Evolutionary conservation across 345 rosid species (phyloP).

Genomic region (Adansonia digitata): DNA sequence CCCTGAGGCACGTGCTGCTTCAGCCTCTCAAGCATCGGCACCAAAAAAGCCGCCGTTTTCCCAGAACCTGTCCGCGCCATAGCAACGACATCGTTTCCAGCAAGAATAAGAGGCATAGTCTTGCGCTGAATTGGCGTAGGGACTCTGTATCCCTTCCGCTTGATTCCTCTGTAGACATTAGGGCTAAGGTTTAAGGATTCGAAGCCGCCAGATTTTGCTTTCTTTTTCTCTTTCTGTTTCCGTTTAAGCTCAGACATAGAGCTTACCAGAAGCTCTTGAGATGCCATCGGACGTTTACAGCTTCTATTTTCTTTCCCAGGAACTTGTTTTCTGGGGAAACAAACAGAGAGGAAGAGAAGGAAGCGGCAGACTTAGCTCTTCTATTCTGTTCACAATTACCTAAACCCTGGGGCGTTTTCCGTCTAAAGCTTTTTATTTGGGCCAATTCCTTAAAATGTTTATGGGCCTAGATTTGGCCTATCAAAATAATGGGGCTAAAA

Average conservation of each 20-base stretch:
- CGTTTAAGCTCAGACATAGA: slow-evolving; percentile 77
- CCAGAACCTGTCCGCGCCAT: slow-evolving; percentile 99
- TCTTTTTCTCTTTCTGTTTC: slow-evolving; percentile 62
- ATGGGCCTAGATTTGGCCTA: background rate
- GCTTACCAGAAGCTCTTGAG: slow-evolving; percentile 41
- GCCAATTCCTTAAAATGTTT: background rate
- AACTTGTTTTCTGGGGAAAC: background rate
- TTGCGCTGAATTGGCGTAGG: slow-evolving; percentile 96
- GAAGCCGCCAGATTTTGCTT: slow-evolving; percentile 91
- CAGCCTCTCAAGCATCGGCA: slow-evolving; percentile 89
- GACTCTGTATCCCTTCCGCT: slow-evolving; percentile 83
- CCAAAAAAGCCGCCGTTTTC: slow-evolving; percentile 86
- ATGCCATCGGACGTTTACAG: slow-evolving; percentile 2
- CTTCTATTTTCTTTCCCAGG: background rate
- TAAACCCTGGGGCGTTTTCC: slow-evolving; percentile 1
- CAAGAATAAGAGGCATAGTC: slow-evolving; percentile 92
- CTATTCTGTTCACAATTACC: background rate
- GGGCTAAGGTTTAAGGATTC: slow-evolving; percentile 77
- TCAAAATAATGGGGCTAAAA: background rate
- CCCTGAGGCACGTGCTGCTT: slow-evolving; percentile 77
- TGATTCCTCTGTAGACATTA: slow-evolving; percentile 68
- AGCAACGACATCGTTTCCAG: slow-evolving; percentile 92
- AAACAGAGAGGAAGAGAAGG: background rate
- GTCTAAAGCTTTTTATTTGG: background rate
- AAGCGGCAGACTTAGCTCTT: background rate